Percentiles rank a stretch among this genome's conserved stretches.
phyloP scores from a whole-genome alignment of 2,329 filamentous ascomycete species.

The Sporothrix euskadiensis region DNA sequence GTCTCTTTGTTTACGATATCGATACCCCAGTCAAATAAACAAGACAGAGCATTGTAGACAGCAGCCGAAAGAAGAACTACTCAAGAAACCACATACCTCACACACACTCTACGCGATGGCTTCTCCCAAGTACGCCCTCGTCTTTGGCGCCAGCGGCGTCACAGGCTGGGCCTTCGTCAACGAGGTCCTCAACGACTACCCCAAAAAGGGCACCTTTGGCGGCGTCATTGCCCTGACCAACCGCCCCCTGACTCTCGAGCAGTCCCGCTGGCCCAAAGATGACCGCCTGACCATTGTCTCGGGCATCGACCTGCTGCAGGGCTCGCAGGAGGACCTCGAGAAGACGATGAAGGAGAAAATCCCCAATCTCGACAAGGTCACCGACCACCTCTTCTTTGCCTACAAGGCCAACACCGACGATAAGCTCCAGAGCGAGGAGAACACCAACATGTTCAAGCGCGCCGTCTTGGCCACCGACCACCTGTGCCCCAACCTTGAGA shows the following conservation, averaged over 20 bases:
- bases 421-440: conserved; percentile 43
- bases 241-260: conserved; percentile 36
- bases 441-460: conserved; percentile 45
- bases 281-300: conserved; percentile 44
- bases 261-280: conserved; percentile 44
- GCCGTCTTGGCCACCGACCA: conserved; percentile 41
- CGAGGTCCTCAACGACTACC: conserved; percentile 34
- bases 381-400: conserved; percentile 48
- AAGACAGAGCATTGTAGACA: not conserved
- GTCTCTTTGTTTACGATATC: not conserved
- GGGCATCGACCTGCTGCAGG: conserved; percentile 46
- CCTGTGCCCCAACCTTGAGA: conserved; percentile 42
- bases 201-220: conserved; percentile 32
- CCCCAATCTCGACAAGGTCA: conserved; percentile 42
- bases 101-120: conserved; percentile 20
- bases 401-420: conserved; percentile 46
- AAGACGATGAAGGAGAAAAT: conserved; percentile 39
- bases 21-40: not conserved
- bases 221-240: conserved; percentile 35
- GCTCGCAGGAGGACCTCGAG: conserved; percentile 44
- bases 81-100: not conserved
- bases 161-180: conserved; percentile 28
- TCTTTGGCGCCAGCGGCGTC: conserved; percentile 29
- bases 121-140: conserved; percentile 26
- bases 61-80: not conserved